phyloP scores from a whole-genome alignment of 306 rosid species.

The Bauhinia variegata region DNA sequence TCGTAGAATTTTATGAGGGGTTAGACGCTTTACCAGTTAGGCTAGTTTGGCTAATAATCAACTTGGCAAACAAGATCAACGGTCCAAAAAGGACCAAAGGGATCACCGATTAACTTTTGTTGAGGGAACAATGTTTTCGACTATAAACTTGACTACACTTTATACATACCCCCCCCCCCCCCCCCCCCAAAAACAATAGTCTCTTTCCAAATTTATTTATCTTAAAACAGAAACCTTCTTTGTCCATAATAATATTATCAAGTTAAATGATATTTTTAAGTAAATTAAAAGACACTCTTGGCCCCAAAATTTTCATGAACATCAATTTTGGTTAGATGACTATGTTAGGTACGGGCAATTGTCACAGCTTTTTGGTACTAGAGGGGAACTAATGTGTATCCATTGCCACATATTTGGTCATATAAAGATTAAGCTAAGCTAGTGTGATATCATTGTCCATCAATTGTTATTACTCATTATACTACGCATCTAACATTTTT shows the following conservation, averaged over 20 bases:
- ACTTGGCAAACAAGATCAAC: background rate
- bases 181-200: too few relatives aligned
- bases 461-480: background rate
- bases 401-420: constrained; percentile 15
- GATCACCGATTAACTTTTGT: constrained; percentile 9
- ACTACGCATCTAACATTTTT: too few relatives aligned
- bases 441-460: constrained; percentile 35
- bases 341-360: too few relatives aligned
- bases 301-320: constrained; percentile 15
- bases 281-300: background rate
- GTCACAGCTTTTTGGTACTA: too few relatives aligned
- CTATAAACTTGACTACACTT: background rate
- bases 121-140: constrained; percentile 3
- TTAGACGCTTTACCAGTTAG: background rate
- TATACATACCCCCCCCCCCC: too few relatives aligned
- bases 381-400: background rate
- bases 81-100: background rate
- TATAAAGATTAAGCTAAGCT: constrained; percentile 23
- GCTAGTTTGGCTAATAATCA: constrained; percentile 3
- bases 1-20: background rate
- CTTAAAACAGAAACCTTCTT: too few relatives aligned
- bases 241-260: too few relatives aligned
- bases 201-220: too few relatives aligned
- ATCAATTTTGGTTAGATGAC: background rate
- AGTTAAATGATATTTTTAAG: too few relatives aligned